A percentile compares a stretch with the other conserved stretches of the same genome.
phyloP scores from a whole-genome alignment of 176 grass and related monocot genomes.

The Thalia dealbata region DNA sequence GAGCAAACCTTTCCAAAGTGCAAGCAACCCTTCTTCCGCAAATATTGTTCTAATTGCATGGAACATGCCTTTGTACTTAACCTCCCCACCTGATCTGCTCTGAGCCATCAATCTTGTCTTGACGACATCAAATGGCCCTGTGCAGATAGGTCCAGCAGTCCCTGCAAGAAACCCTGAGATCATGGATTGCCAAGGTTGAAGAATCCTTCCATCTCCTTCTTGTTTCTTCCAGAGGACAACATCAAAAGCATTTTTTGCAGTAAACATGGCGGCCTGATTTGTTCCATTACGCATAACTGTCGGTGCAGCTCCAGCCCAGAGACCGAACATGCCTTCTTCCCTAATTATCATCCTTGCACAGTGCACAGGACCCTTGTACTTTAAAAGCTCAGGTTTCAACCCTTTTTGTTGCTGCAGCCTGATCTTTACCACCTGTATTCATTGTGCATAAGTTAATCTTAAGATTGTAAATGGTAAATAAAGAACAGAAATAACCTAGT shows the following conservation, averaged over 20 bases:
- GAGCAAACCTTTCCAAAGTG: slow-evolving; percentile 88
- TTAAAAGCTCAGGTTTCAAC: slow-evolving; percentile 6
- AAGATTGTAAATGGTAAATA: neutral
- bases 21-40: slow-evolving; percentile 60
- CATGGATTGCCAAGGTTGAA: slow-evolving; percentile 95
- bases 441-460: neutral
- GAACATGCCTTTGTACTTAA: slow-evolving; percentile 73
- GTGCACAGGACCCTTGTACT: slow-evolving; percentile 16
- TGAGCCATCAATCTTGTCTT: slow-evolving; percentile 96
- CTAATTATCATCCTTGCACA: slow-evolving; percentile 12
- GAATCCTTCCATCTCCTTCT: slow-evolving; percentile 66
- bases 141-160: slow-evolving; percentile 86
- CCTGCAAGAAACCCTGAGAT: slow-evolving; percentile 91
- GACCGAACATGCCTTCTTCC: slow-evolving; percentile 17
- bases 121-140: slow-evolving; percentile 82
- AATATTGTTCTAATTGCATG: slow-evolving; percentile 75
- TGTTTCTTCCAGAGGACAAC: slow-evolving; percentile 90
- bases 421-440: slow-evolving; percentile 16
- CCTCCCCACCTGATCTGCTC: slow-evolving; percentile 41
- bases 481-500: neutral
- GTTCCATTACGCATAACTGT: slow-evolving; percentile 75
- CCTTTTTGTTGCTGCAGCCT: slow-evolving; percentile 15
- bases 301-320: slow-evolving; percentile 15
- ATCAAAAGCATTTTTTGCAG: slow-evolving; percentile 82
- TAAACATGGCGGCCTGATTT: slow-evolving; percentile 97